Evolutionary conservation across 139 green algal genomes (phyloP).

Genomic region (Chlorella sp.): DNA sequence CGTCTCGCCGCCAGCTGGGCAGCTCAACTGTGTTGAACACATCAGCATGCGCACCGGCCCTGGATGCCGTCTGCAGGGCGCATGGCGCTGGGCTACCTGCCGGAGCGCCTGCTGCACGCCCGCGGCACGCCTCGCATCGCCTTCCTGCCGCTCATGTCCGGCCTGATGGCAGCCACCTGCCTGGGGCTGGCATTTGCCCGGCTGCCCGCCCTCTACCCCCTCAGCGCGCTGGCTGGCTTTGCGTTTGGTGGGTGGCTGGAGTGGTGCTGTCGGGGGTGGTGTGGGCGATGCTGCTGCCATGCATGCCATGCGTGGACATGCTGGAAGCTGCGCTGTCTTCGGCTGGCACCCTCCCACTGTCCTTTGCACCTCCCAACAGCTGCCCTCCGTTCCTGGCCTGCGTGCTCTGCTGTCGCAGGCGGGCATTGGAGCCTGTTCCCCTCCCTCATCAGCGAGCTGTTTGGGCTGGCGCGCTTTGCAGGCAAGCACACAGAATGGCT

Average conservation of each 20-base stretch:
- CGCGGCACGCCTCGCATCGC: constrained; percentile 57
- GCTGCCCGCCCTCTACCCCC: constrained; percentile 50
- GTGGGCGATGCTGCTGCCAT: no score
- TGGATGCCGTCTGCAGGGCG: constrained; percentile 50
- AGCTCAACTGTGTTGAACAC: no score
- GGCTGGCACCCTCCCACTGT: no score
- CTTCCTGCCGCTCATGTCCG: constrained; percentile 49
- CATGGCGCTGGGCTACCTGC: constrained; percentile 63
- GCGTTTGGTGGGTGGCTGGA: constrained; percentile 59
- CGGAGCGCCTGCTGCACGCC: constrained; percentile 59
- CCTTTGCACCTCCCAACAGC: no score
- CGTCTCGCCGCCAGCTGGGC: no score
- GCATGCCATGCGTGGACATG: no score
- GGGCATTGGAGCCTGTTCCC: constrained; percentile 84
- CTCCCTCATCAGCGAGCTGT: constrained; percentile 64
- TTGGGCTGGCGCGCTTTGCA: constrained; percentile 59
- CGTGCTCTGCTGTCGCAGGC: constrained; percentile 13
- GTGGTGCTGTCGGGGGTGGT: no score
- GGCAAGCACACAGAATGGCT: neutral
- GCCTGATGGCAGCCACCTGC: constrained; percentile 25
- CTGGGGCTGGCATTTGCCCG: constrained; percentile 30
- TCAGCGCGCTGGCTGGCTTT: constrained; percentile 68
- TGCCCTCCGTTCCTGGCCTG: no score
- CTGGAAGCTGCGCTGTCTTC: no score
- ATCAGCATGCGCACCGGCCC: neutral